phyloP scores from a whole-genome alignment of 352 stramenopile genomes.

The Globisporangium uncinulatum region DNA sequence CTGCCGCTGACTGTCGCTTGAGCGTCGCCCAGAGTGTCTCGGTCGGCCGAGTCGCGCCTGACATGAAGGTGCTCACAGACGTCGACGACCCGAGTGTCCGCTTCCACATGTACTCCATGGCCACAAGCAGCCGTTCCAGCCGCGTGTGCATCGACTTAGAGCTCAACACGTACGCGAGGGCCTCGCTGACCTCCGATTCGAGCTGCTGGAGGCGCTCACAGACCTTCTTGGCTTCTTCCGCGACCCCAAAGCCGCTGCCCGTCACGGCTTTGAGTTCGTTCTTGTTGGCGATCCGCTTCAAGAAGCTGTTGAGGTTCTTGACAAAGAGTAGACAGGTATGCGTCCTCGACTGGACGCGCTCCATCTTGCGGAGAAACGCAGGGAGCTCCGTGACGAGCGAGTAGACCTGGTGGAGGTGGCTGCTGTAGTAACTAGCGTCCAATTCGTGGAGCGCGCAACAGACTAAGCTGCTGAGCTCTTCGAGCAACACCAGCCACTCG shows the following conservation, averaged over 20 bases:
- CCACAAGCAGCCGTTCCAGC: conserved; percentile 24
- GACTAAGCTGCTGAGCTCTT: conserved; percentile 32
- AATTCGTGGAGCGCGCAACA: conserved; percentile 37
- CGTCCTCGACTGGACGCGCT: conserved; percentile 23
- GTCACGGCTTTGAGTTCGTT: conserved; percentile 42
- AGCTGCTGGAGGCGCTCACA: conserved; percentile 18
- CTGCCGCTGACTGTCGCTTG: neutral
- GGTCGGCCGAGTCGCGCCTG: conserved; percentile 9
- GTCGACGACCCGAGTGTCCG: conserved; percentile 17
- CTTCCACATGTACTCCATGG: conserved; percentile 41
- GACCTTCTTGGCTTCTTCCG: conserved; percentile 25
- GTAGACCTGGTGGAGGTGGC: conserved; percentile 23
- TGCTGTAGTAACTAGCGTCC: conserved; percentile 29
- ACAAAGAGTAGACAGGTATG: conserved; percentile 30
- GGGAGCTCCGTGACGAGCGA: conserved; percentile 27
- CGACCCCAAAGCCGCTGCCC: conserved; percentile 26
- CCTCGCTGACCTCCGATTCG: conserved; percentile 16
- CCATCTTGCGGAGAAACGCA: conserved; percentile 33
- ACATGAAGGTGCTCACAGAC: conserved; percentile 25
- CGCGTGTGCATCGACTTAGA: conserved; percentile 14
- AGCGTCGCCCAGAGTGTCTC: conserved; percentile 20
- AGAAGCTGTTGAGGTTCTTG: conserved; percentile 34
- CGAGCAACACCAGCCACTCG: conserved; percentile 33
- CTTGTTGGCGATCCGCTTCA: conserved; percentile 34
- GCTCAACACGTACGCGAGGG: conserved; percentile 18